Evolutionary conservation across 176 grass and related monocot genomes (phyloP), one percentile per base, ranked within the genome.

Genomic region (Puccinellia tenuiflora): DNA sequence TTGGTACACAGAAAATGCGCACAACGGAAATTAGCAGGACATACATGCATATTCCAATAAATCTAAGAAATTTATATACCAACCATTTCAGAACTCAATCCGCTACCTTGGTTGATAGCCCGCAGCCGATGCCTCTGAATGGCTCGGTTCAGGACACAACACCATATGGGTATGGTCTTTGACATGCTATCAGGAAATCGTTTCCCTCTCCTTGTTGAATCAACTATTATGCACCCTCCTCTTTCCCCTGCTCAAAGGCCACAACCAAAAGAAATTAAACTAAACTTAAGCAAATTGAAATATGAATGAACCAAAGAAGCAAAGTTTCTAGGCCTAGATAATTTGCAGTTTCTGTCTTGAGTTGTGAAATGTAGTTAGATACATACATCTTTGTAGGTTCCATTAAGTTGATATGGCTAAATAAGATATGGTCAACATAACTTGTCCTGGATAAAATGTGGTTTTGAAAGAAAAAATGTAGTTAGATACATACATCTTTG

Each of bases 81-180:
- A 79, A 95, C 85, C 70, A 81, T 20, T 59, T 80, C 72, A 33
- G n/a, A 57, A 79, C 79, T 64, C 29, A 74, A 73, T 73, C 78
- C 16, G 3, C 21, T 64, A 15, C 55, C 68, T 48, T 52, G 38
- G 56, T 38, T 22, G 6, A 85, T 77, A 29, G 35, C 85, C 9
- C 8, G 55, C 43, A 83, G 85, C 33, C 77, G 34, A 90, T 88
- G 77, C 82, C 94, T 95, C 79, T 95, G 77, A 29, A 98, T 93
- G 2, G 86, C 85, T 76, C 90, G 85, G 83, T 98, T 98, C 17
- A 98, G 69, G n/a, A 98, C 87, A 28, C 87, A 90, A 2, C 92
- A 88, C 96, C 92, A 98, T 63, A 98, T 95, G 16, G 96, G 92
- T 85, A 98, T 98, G 45, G 92, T 98, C 85, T 98, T 98, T 72